These are phyloP conservation scores for Phaeosphaeriaceae sp. DNA, from an alignment of 2,329 filamentous ascomycete genomes.

Conservation along the genomic window DNA sequence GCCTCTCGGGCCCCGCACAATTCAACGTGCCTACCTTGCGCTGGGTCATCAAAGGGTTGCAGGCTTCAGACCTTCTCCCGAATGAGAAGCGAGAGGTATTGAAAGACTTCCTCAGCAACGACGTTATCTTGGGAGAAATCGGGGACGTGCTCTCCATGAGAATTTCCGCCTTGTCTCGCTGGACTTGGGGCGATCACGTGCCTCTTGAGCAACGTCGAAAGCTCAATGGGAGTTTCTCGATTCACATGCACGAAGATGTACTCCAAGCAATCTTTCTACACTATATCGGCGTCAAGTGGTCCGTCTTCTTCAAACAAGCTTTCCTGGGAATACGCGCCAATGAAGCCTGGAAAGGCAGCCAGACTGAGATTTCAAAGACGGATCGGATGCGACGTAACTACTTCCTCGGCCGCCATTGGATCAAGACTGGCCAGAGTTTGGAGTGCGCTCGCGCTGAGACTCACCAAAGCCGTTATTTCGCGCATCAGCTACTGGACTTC, in stretches of 20 bases:
- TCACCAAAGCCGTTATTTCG: slow-evolving; percentile 32
- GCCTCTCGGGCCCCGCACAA: slow-evolving; percentile 21
- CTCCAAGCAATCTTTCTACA: slow-evolving; percentile 44
- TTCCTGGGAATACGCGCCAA: slow-evolving; percentile 27
- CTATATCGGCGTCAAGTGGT: slow-evolving; percentile 42
- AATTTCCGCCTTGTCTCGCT: slow-evolving; percentile 32
- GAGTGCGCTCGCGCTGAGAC: slow-evolving; percentile 25
- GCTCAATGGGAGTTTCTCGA: slow-evolving; percentile 35
- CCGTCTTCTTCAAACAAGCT: slow-evolving; percentile 37
- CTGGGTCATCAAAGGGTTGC: slow-evolving; percentile 54
- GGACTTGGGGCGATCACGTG: slow-evolving; percentile 41
- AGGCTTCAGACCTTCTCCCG: slow-evolving; percentile 55
- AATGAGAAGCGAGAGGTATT: slow-evolving; percentile 45
- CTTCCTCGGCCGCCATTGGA: slow-evolving; percentile 27
- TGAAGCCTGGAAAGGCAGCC: slow-evolving; percentile 28
- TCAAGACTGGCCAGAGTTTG: slow-evolving; percentile 10
- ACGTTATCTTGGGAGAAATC: slow-evolving; percentile 39
- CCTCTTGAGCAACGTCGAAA: slow-evolving; percentile 37
- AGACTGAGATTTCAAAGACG: slow-evolving; percentile 19
- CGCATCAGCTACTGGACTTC: slow-evolving; percentile 33
- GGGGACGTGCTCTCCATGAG: slow-evolving; percentile 43
- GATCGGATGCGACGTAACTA: slow-evolving; percentile 32
- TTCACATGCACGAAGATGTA: slow-evolving; percentile 41
- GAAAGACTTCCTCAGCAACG: slow-evolving; percentile 42
- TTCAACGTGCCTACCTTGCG: slow-evolving; percentile 47